These are phyloP conservation scores for Ajuga chamaepitys DNA, from an alignment of 257 asterid species.

Conservation along the genomic window DNA sequence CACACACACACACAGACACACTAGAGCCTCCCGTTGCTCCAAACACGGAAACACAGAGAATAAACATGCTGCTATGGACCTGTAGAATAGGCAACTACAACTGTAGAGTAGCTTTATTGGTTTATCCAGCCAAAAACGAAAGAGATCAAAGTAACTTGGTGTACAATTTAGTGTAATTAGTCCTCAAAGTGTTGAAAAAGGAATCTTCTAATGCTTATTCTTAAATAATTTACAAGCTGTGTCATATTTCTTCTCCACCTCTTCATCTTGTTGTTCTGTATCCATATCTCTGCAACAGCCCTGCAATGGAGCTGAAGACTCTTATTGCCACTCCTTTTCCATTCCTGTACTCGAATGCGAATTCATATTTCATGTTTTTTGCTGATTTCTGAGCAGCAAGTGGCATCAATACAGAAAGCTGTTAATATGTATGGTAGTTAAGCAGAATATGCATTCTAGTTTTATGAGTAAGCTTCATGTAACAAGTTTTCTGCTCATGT, in stretches of 20 bases:
- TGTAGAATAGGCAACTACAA: neutral
- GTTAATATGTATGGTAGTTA: constrained; percentile 2
- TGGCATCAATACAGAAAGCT: neutral
- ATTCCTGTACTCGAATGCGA: neutral
- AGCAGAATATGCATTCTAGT: neutral
- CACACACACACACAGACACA: too few relatives aligned
- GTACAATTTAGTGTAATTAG: too few relatives aligned
- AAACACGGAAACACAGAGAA: too few relatives aligned
- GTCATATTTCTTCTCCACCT: too few relatives aligned
- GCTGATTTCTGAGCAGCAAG: neutral
- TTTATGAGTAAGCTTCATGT: neutral
- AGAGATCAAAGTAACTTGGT: too few relatives aligned
- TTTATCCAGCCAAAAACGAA: neutral
- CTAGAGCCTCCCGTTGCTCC: too few relatives aligned
- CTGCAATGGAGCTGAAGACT: too few relatives aligned
- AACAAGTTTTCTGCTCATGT: neutral
- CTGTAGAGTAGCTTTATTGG: neutral
- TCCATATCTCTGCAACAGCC: neutral
- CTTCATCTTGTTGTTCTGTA: neutral
- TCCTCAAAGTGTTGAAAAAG: too few relatives aligned
- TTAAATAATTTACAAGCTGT: too few relatives aligned
- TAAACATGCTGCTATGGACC: neutral
- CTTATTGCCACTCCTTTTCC: neutral
- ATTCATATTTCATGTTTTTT: neutral
- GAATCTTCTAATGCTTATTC: too few relatives aligned